These are phyloP conservation scores for Starmerella asiatica DNA, from an alignment of 805 yeast genomes.

Conservation along the genomic window DNA sequence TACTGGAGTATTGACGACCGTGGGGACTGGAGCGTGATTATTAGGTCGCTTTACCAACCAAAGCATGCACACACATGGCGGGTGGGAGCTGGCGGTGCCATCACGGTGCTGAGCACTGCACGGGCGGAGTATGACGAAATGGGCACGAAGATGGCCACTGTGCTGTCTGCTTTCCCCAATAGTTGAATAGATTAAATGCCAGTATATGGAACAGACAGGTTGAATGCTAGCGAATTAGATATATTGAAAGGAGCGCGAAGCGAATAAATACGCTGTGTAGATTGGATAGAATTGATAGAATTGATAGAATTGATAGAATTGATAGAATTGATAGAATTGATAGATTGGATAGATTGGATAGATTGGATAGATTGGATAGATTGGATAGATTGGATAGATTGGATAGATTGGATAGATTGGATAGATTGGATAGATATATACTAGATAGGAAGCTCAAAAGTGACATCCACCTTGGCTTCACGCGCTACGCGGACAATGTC, in stretches of 20 bases:
- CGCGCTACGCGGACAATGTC: conserved; percentile 37
- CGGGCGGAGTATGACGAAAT: conserved; percentile 88
- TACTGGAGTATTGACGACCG: conserved; percentile 81
- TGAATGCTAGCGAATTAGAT: no score
- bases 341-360: no score
- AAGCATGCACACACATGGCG: conserved; percentile 41
- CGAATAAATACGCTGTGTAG: no score
- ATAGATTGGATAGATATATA: background rate
- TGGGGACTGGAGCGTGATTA: conserved; percentile 94
- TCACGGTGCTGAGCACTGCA: conserved; percentile 73
- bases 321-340: no score
- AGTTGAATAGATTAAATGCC: no score
- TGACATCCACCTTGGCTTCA: conserved; percentile 37
- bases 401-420: no score
- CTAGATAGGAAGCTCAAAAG: conserved; percentile 37
- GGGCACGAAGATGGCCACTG: conserved; percentile 51
- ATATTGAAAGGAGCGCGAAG: no score
- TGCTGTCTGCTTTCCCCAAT: conserved; percentile 12
- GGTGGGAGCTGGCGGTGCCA: conserved; percentile 97
- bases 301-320: no score
- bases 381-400: no score
- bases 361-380: no score
- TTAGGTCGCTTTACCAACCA: conserved; percentile 57
- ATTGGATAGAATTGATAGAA: no score
- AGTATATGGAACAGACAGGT: no score